Base-by-base conservation (phyloP, 2,329 filamentous ascomycete species). In the Monilinia aucupariae region DNA sequence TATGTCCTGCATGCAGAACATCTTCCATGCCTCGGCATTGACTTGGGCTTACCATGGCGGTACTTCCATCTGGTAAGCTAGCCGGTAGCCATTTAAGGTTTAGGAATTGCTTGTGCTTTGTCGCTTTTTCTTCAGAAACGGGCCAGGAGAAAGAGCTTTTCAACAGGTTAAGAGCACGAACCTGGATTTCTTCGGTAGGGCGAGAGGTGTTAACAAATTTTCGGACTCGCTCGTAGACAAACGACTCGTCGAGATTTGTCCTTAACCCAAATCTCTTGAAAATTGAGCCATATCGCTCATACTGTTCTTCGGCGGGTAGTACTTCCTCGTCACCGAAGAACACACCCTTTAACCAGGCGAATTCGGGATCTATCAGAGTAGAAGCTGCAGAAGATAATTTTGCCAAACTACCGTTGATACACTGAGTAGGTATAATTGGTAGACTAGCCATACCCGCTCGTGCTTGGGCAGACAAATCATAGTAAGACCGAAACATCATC, bases 271-370 rank as follows among this genome's bases (percentile, higher is more conserved):
- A 67, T 4, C 15, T 51, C 27, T 50, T 65, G 47, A 74, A 66
- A 10, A 62, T 65, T 10, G 27, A 37, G 8, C 55, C 56, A 25
- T 68, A 70, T 12, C 66, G 34, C 17, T 30, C 13, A 22, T 67
- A 67, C 52, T 71, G 70, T 0, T 48, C 41, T 20, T 32, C 45
- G 5, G 61, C 41, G 43, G 73, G 72, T 34, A 67, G 30, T 27
- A 70, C 60, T 61, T 67, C 63, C 60, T 74, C 73, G 6, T 72
- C 66, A 9, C 55, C 56, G 30, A 74, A 74, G 62, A 65, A 74
- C 17, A 71, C 58, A 1, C 43, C 32, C 15, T 27, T 61, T 4
- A 73, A 52, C 6, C 61, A 52, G 1, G 51, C 6, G 0, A 58
- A 25, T 10, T 49, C 60, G 9, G 68, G 68, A 49, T 72, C 67